Evolutionary conservation across 192 early-diverging fungal genomes (phyloP), one percentile per base, ranked within the genome.

Genomic region (Podochytrium sp.): DNA sequence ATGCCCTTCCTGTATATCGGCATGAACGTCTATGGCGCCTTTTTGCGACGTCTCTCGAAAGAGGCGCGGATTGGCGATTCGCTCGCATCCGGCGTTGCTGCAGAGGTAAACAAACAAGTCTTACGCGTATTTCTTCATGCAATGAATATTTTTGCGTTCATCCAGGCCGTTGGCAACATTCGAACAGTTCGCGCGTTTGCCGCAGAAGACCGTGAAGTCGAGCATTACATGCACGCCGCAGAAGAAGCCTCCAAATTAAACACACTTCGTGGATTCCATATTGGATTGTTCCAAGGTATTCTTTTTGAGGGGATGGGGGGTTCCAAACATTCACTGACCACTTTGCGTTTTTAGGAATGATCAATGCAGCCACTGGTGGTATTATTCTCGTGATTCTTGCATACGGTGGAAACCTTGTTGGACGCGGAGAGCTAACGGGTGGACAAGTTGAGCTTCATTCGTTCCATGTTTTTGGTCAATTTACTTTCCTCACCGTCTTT

Each of bases 341-440:
- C 4, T 51, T 55, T 75, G 34, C 51, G 64, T 29, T 20, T n/a
- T 50, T 14, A 74, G 72, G 72, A 57, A 58, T 81, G 27, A 81
- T 79, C 10, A 81, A 81, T 65, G 18, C 75, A 1, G 62, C 80
- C 7, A 80, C 81, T 57, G 80, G 80, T 2, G 27, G 35, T n/a
- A 81, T 81, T 79, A 78, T 81, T 51, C 49, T 81, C 0, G 47
- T 81, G 16, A 81, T 81, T 64, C 59, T 81, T 23, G 79, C 83
- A 29, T 77, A 47, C 38, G 80, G 80, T 29, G 80, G 80, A 23
- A 58, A 23, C 2, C 49, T 81, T 35, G 80, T 81, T 4, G 65
- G 34, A 2, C 38, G 58, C 5, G 78, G 78, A 2, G 74, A 81
- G 53, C 56, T 81, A 58, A 74, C 75, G 16, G 78, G 77, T 41